A percentile compares a stretch with the other conserved stretches of the same genome.
Conservation (phyloP, 164 flowering plant genomes). For the Platanus orientalis region DNA sequence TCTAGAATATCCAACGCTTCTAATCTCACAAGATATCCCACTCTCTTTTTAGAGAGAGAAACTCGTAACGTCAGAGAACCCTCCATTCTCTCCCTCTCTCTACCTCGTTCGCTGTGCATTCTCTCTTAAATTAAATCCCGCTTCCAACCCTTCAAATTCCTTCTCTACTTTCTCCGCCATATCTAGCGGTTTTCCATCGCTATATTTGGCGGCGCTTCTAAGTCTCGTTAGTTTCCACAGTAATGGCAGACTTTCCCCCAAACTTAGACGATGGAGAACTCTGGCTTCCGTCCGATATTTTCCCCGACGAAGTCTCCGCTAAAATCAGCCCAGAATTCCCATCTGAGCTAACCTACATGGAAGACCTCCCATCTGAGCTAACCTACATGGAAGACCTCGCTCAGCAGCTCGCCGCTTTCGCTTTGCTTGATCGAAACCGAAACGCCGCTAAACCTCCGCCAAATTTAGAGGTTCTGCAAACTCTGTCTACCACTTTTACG, state of each 20-base stretch:
- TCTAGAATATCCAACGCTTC: too few species aligned
- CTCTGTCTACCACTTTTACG: not conserved
- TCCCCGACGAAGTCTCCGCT: not conserved
- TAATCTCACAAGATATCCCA: not conserved
- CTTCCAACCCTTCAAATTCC: conserved; percentile 2
- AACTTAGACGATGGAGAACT: not conserved
- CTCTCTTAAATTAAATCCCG: conserved; percentile 1
- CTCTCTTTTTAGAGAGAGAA: conserved; percentile 5
- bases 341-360: conserved; percentile 26
- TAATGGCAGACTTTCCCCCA: not conserved
- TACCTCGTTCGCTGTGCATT: conserved; percentile 5
- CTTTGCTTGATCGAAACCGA: conserved; percentile 13
- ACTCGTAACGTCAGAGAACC: conserved; percentile 17
- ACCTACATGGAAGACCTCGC: conserved; percentile 30
- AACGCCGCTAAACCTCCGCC: conserved; percentile 11
- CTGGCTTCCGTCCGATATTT: not conserved
- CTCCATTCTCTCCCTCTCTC: conserved; percentile 5
- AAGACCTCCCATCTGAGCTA: conserved; percentile 23
- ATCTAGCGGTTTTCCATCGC: not conserved
- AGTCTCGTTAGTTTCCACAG: not conserved
- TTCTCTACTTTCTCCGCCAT: conserved; percentile 1
- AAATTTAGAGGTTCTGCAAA: conserved; percentile 6
- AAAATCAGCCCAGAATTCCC: conserved; percentile 3
- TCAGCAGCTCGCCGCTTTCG: conserved; percentile 21
- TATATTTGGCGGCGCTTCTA: not conserved